Evolutionary conservation across 1,284 basidiomycete species (phyloP), one percentile per base, ranked within the genome.

Genomic region (Lentinula novae-zelandiae): DNA sequence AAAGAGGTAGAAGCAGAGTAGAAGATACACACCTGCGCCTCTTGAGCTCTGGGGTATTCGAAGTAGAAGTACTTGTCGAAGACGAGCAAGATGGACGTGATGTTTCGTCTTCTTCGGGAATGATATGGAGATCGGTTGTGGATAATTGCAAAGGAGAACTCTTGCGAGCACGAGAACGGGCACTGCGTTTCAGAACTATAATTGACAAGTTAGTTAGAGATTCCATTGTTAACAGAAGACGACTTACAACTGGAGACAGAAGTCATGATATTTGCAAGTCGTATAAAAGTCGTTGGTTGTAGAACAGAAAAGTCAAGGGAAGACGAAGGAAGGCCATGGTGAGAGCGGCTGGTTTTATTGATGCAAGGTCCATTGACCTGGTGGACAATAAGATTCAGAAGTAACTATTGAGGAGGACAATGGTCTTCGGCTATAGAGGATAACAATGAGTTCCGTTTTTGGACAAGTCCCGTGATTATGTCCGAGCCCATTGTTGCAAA

Each of bases 81-180:
- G 68, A 69, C 36, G 70, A 67, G n/a, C 55, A 44, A 63, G 66
- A 34, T 55, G 63, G 61, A 72, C 75, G 36, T 9, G 61, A 40
- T 27, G 27, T 27, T 12, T 60, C 52, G 12, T 63, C 59, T 39
- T 75, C 74, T 51, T 76, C 74, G 7, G 67, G 57, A 44, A 75
- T 76, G 34, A 76, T 72, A 48, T 72, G 70, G 49, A 75, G 68
- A 54, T 69, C 64, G 39, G 31, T 48, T 54, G 64, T 68, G 31
- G 50, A 58, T 44, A 53, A 44, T 31, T 51, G 57, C 49, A 61
- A 60, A 64, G 66, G 66, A 49, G 67, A 58, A 62, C 50, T 46
- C 46, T 62, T 61, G 60, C 60, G 55, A 61, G 40, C 40, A 62
- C 67, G 68, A 27, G 65, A 70, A 57, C 71, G 71, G 38, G 71